phyloP scores from a whole-genome alignment of 2,329 filamentous ascomycete genomes.

The Colletotrichum aenigma region DNA sequence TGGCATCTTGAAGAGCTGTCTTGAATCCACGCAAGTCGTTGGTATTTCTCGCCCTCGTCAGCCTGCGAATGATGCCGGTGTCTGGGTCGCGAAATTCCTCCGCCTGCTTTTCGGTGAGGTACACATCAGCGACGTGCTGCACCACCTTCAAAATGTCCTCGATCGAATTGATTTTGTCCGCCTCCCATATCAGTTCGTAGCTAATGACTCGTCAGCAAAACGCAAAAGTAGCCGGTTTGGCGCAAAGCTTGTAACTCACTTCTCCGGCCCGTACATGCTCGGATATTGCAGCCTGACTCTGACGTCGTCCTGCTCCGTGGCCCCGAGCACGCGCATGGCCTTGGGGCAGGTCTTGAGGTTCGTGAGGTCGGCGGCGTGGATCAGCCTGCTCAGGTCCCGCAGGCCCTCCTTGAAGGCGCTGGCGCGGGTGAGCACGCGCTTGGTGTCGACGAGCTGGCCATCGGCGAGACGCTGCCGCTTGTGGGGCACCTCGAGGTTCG shows the following conservation, averaged over 20 bases:
- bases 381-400: slow-evolving; percentile 42
- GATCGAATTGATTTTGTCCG: slow-evolving; percentile 79
- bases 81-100: slow-evolving; percentile 73
- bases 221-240: slow-evolving; percentile 28
- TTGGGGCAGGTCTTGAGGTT: slow-evolving; percentile 15
- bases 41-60: slow-evolving; percentile 75
- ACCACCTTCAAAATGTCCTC: slow-evolving; percentile 76
- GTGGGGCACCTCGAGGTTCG: slow-evolving; percentile 42
- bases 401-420: slow-evolving; percentile 39
- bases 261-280: slow-evolving; percentile 71
- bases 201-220: slow-evolving; percentile 33
- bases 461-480: slow-evolving; percentile 53
- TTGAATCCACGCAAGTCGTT: slow-evolving; percentile 73
- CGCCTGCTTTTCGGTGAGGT: slow-evolving; percentile 74
- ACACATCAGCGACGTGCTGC: slow-evolving; percentile 73
- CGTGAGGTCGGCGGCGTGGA: slow-evolving; percentile 59
- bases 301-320: slow-evolving; percentile 50
- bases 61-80: slow-evolving; percentile 74
- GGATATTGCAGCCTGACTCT: slow-evolving; percentile 83
- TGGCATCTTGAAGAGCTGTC: slow-evolving; percentile 77
- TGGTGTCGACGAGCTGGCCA: slow-evolving; percentile 47
- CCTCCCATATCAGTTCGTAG: slow-evolving; percentile 78
- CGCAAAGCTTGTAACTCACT: slow-evolving; percentile 45
- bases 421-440: slow-evolving; percentile 49
- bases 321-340: slow-evolving; percentile 14